A percentile compares a stretch with the other conserved stretches of the same genome.
phyloP scores from a whole-genome alignment of 768 basidiomycete species.

The Rhizopogon vesiculosus region DNA sequence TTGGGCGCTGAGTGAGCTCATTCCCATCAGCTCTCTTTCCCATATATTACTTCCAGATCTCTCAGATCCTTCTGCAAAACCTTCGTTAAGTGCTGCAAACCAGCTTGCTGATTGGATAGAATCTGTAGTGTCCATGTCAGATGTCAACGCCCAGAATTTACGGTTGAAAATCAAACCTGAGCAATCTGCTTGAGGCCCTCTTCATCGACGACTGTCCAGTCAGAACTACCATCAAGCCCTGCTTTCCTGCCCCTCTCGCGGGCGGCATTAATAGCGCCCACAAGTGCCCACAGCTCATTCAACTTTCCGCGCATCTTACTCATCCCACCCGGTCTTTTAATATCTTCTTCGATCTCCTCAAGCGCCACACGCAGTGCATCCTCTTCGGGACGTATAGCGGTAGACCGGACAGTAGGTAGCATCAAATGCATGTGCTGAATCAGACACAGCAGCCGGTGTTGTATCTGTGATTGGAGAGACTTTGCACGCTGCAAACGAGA shows the following conservation, averaged over 20 bases:
- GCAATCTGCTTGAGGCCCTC: constrained; percentile 75
- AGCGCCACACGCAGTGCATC: constrained; percentile 66
- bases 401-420: constrained; percentile 70
- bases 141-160: background rate
- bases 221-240: constrained; percentile 37
- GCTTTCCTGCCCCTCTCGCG: constrained; percentile 45
- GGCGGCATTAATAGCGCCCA: constrained; percentile 64
- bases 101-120: constrained; percentile 71
- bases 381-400: constrained; percentile 75
- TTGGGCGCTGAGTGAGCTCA: constrained; percentile 6
- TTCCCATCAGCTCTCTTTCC: constrained; percentile 35
- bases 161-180: constrained; percentile 42
- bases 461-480: constrained; percentile 62
- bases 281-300: constrained; percentile 82
- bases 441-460: constrained; percentile 63
- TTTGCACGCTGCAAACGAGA: constrained; percentile 62
- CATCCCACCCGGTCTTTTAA: constrained; percentile 45
- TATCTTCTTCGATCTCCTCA: constrained; percentile 72
- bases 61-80: constrained; percentile 59
- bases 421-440: constrained; percentile 77
- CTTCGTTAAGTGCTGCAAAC: constrained; percentile 75
- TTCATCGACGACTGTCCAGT: constrained; percentile 86
- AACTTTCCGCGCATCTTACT: constrained; percentile 67
- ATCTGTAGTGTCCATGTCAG: constrained; percentile 41
- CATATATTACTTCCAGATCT: constrained; percentile 64